Evolutionary conservation across 257 asterid genomes (phyloP).

Genomic region (Nemophila menziesii): DNA sequence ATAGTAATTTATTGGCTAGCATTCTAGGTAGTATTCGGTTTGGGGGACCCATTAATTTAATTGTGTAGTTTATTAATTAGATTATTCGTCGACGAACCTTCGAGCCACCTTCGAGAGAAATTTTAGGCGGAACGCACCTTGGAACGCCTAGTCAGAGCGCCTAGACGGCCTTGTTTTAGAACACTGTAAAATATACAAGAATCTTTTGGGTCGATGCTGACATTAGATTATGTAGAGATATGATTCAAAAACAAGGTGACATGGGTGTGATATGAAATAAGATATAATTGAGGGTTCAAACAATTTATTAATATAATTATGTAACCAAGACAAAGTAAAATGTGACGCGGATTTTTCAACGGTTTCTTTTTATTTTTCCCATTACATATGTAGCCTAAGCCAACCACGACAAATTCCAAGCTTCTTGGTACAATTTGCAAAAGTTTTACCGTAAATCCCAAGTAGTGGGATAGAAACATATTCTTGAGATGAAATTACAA

Average conservation of each 20-base stretch:
- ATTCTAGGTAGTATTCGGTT: too few relatives aligned
- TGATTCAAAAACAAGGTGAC: conserved; percentile 13
- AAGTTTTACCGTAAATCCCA: neutral
- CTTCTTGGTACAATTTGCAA: conserved; percentile 32
- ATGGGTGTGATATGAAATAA: conserved; percentile 25
- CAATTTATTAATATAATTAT: neutral
- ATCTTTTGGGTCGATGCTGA: conserved; percentile 2
- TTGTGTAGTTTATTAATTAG: too few relatives aligned
- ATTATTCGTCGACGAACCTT: too few relatives aligned
- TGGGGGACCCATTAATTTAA: too few relatives aligned
- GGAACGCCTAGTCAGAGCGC: too few relatives aligned
- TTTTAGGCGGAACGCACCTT: too few relatives aligned
- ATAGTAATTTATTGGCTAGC: too few relatives aligned
- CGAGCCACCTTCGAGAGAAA: too few relatives aligned
- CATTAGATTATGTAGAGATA: neutral
- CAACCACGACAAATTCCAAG: conserved; percentile 40
- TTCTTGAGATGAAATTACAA: too few relatives aligned
- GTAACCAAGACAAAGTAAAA: conserved; percentile 4
- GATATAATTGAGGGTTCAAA: conserved; percentile 6
- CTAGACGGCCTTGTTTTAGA: too few relatives aligned
- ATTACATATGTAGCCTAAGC: neutral
- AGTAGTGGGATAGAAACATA: neutral
- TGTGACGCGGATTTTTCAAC: conserved; percentile 26
- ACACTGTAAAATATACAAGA: neutral
- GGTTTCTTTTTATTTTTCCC: conserved; percentile 16